phyloP scores from a whole-genome alignment of 176 grass and related monocot genomes.

The Raddia distichophylla region DNA sequence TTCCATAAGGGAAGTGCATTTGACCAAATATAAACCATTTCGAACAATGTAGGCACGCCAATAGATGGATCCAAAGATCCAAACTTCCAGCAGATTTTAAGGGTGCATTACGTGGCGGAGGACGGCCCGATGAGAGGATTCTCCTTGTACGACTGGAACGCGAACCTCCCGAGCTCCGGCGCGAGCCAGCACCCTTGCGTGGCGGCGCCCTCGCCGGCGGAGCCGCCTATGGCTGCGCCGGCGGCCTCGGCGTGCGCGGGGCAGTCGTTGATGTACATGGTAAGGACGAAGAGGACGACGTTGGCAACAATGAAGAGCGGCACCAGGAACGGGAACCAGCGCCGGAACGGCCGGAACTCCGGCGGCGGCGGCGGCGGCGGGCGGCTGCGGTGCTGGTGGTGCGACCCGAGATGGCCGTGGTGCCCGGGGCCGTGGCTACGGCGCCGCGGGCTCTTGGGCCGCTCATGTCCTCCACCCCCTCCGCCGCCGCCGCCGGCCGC shows the following conservation, averaged over 20 bases:
- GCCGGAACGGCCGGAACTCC: slow-evolving; percentile 60
- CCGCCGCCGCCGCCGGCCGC: neutral
- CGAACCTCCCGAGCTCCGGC: slow-evolving; percentile 72
- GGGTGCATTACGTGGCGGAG: slow-evolving; percentile 62
- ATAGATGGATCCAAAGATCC: slow-evolving; percentile 3
- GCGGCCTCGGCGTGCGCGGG: slow-evolving; percentile 46
- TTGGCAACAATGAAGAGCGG: slow-evolving; percentile 65
- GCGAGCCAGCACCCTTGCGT: slow-evolving; percentile 51
- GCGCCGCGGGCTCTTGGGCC: slow-evolving; percentile 38
- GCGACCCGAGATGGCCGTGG: slow-evolving; percentile 18
- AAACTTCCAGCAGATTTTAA: neutral
- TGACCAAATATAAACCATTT: slow-evolving; percentile 10
- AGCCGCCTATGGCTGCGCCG: slow-evolving; percentile 48
- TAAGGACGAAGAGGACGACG: slow-evolving; percentile 65
- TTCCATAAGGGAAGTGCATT: neutral
- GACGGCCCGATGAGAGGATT: slow-evolving; percentile 92
- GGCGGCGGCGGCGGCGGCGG: slow-evolving; percentile 28
- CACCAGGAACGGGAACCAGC: slow-evolving; percentile 86
- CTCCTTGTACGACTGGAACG: slow-evolving; percentile 89
- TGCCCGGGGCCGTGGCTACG: slow-evolving; percentile 34
- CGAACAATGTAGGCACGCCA: neutral
- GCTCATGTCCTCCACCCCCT: slow-evolving; percentile 15
- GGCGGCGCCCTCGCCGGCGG: slow-evolving; percentile 28
- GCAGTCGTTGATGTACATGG: slow-evolving; percentile 95
- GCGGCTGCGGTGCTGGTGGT: slow-evolving; percentile 33